Evolutionary conservation across 495 filamentous ascomycete genomes (phyloP), one percentile per base, ranked within the genome.

Genomic region (Lasiosphaeria hispida): DNA sequence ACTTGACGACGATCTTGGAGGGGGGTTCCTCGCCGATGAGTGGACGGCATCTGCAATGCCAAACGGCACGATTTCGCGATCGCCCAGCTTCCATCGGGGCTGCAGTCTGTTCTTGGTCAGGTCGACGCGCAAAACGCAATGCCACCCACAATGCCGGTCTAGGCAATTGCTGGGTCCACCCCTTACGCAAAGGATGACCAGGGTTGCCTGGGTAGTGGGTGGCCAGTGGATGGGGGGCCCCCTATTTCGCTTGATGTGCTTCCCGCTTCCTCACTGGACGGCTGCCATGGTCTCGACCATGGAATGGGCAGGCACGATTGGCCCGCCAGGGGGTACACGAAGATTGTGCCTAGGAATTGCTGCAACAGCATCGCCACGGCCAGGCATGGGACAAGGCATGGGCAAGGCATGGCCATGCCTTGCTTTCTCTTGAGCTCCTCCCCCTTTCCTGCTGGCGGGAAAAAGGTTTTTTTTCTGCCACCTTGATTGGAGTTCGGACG

Each of bases 401-500:
- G n/a, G n/a, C n/a, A n/a, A n/a, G n/a, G n/a, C n/a, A n/a, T n/a
- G n/a, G n/a, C n/a, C n/a, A n/a, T n/a, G 11, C 49, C 36, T 40
- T 38, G 36, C 17, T 52, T 52, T 37, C 13, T 30, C 23, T 5
- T 2, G 23, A 30, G 23, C 23, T 23, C 17, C 10, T n/a, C 30
- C 10, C 43, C 43, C 18, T 11, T 30, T 45, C n/a, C 10, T 19
- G 43, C 8, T 45, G 43, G 43, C 17, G 43, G 2, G 18, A 13
- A 45, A 45, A 45, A 13, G 9, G 18, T 45, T 30, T 15, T 23
- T 14, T 1, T 45, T 11, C 17, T 30, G 10, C 9, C 9, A 15
- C 11, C 30, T 6, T 55, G 52, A 55, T 55, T 55, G 52, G 52
- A 35, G 52, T 33, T 55, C 30, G 15, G 33, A 15, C 35, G 35